Evolutionary conservation across 495 filamentous ascomycete genomes (phyloP), one percentile per base, ranked within the genome.

Genomic region (Neurospora sp.): DNA sequence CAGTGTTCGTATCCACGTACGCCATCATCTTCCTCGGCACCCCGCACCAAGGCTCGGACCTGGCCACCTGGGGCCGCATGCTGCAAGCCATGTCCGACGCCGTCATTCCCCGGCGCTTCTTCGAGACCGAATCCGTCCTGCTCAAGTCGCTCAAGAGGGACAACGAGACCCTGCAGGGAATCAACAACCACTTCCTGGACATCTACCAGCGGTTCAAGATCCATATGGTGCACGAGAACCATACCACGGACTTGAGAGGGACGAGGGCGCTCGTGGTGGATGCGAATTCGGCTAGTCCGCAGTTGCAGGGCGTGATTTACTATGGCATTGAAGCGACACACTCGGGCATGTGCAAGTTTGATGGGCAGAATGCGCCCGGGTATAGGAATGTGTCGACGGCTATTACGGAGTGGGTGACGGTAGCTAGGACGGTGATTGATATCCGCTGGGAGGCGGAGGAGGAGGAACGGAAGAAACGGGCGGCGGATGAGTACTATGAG

Each of bases 301-400:
- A 92, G 59, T 81, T 92, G 23, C 90, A 92, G 20, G 91, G 92
- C 72, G 92, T 92, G 1, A 89, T 90, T 72, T 90, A 91, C 69
- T 92, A 90, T 76, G 91, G 91, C 16, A 93, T 97, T 69, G 91
- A 94, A 75, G 90, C 92, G 1, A 90, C 89, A n/a, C 93, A 97
- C 79, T 91, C 90, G n/a, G 86, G 88, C 42, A 96, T 97, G 92
- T 94, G 90, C 84, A 96, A 93, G 77, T 97, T 96, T 74, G 90
- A 92, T 39, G 89, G 88, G 75, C 87, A 89, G 27, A 88, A 85
- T 72, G 86, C 93, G 0, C 90, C 93, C 0, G 93, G 93, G 1
- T 97, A 90, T 76, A 86, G 90, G 59, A 89, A 90, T 20, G 86
- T 97, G 16, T 89, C 90, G 1, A 92, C 90, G 40, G 90, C 90